Conservation (phyloP, 495 filamentous ascomycete species). For the Bathelium albidoporum region DNA sequence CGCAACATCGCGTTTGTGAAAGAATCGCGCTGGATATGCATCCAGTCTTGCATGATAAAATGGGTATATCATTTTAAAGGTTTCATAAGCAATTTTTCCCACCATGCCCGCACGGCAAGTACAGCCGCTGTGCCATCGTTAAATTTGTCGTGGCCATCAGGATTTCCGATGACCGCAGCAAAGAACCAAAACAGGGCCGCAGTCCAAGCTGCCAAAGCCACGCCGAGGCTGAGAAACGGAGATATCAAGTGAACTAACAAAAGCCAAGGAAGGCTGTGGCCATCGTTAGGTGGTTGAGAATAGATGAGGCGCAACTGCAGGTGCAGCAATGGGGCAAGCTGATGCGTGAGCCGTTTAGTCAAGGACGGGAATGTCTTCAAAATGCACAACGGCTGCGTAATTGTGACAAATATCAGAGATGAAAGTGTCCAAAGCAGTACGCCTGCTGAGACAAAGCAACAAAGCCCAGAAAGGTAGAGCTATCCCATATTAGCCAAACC, state of each 20-base stretch:
- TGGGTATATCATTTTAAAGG: background rate
- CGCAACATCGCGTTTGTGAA: background rate
- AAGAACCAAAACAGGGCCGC: constrained; percentile 56
- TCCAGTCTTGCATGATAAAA: background rate
- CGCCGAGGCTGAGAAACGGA: constrained; percentile 43
- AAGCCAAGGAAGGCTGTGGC: constrained; percentile 31
- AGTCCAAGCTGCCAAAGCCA: constrained; percentile 48
- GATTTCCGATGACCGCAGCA: constrained; percentile 51
- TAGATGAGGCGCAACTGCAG: constrained; percentile 31
- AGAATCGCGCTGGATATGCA: background rate
- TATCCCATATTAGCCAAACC: background rate
- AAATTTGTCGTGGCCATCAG: constrained; percentile 50
- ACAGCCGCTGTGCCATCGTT: constrained; percentile 54
- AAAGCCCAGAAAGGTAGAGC: background rate
- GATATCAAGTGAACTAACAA: constrained; percentile 43
- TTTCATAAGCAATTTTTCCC: constrained; percentile 45
- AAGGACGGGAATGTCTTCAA: constrained; percentile 21
- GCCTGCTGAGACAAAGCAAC: background rate
- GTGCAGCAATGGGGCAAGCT: constrained; percentile 29
- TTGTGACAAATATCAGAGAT: constrained; percentile 22
- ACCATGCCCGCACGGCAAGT: constrained; percentile 49
- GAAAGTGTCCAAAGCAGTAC: constrained; percentile 21
- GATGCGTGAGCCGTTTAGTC: constrained; percentile 22
- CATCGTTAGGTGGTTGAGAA: constrained; percentile 19
- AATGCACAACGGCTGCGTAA: constrained; percentile 28